Evolutionary conservation across 163 green algal genomes (phyloP).

Genomic region (Volvox carteri): DNA sequence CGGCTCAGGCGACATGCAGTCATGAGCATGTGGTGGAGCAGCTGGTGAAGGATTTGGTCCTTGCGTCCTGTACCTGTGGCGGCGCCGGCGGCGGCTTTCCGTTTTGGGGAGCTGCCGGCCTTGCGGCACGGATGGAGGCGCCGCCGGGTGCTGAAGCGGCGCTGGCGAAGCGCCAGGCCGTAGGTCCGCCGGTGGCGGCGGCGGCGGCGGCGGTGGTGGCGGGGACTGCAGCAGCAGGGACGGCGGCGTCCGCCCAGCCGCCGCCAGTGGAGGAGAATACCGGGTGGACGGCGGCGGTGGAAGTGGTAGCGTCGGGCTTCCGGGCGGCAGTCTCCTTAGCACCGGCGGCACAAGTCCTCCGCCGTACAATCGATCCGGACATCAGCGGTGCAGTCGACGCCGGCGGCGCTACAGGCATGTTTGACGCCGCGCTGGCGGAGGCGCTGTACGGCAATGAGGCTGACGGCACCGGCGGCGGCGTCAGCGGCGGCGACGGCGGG

Average conservation of each 20-base stretch:
- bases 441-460: constrained; percentile 20
- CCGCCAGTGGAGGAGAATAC: neutral
- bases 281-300: constrained; percentile 28
- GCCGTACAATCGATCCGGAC: neutral
- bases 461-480: neutral
- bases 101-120: constrained; percentile 34
- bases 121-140: neutral
- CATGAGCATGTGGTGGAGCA: constrained; percentile 14
- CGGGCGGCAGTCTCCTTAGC: neutral
- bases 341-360: neutral
- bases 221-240: neutral
- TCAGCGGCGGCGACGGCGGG: neutral
- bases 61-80: neutral
- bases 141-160: constrained; percentile 41
- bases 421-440: constrained; percentile 1
- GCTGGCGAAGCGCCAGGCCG: constrained; percentile 19
- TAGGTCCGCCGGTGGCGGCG: neutral
- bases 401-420: neutral
- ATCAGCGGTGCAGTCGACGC: neutral
- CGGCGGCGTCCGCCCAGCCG: neutral
- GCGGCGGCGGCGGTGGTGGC: neutral
- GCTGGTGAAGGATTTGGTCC: neutral
- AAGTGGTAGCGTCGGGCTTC: constrained; percentile 38
- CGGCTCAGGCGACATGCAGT: neutral
- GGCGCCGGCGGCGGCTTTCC: neutral